These are phyloP conservation scores for Lycium barbarum DNA, from an alignment of 257 asterid species.

Conservation along the genomic window DNA sequence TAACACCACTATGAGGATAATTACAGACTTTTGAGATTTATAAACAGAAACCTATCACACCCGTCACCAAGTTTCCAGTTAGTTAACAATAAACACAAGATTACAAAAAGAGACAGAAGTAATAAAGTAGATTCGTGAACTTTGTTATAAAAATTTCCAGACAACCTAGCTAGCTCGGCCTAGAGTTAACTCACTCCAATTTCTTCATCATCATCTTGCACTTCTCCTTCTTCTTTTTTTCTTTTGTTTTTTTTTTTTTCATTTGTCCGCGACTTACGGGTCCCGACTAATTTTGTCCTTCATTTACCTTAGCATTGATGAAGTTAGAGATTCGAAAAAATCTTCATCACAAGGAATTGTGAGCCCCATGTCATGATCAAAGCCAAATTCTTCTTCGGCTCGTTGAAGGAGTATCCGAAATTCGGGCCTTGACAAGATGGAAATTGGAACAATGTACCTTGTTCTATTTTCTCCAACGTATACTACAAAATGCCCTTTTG, in stretches of 20 bases:
- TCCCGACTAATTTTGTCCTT: neutral
- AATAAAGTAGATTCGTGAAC: constrained; percentile 23
- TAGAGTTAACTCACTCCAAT: neutral
- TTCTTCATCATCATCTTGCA: neutral
- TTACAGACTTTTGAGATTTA: constrained; percentile 29
- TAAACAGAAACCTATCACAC: neutral
- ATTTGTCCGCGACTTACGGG: too few relatives aligned
- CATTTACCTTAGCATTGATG: constrained; percentile 45
- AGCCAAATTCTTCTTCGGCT: constrained; percentile 68
- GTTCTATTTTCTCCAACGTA: constrained; percentile 60
- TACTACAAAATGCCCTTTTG: constrained; percentile 65
- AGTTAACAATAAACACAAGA: constrained; percentile 9
- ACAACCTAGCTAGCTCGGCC: neutral
- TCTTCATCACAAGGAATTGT: constrained; percentile 61
- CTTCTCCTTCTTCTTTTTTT: too few relatives aligned
- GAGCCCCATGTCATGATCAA: constrained; percentile 66
- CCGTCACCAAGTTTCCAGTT: neutral
- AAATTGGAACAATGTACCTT: constrained; percentile 57
- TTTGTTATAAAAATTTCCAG: constrained; percentile 9
- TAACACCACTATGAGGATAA: constrained; percentile 30
- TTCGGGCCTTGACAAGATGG: constrained; percentile 47
- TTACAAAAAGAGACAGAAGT: neutral
- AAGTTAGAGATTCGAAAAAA: constrained; percentile 47
- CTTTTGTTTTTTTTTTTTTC: too few relatives aligned
- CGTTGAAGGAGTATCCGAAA: constrained; percentile 49